Evolutionary conservation across 2,329 filamentous ascomycete genomes (phyloP), one percentile per base, ranked within the genome.

Genomic region (Exophiala sp.): DNA sequence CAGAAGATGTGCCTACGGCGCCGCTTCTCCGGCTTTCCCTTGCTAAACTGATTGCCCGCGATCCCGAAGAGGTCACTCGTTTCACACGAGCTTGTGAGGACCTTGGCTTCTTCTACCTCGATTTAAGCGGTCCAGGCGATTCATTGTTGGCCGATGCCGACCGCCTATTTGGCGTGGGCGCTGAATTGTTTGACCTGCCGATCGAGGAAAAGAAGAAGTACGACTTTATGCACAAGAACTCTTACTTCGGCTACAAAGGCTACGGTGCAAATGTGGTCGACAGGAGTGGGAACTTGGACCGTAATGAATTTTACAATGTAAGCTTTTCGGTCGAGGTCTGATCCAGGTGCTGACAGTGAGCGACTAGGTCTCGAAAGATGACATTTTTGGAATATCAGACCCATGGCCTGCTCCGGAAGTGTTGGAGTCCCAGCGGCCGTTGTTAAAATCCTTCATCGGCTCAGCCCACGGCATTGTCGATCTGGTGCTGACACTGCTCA

Each of bases 31-130:
- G 66, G 16, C 62, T 75, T 6, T 71, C 66, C 2, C 61, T 72
- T 2, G 46, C 49, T 3, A 69, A 68, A 41, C 64, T 75, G 27
- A 55, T 70, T 19, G 58, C 59, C 1, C 59, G 64, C 32, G 66
- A 74, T 34, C 10, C 43, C 3, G 46, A 47, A 2, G 72, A 73
- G 59, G 57, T 62, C 4, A 43, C 62, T 8, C 63, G 64, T 18
- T 64, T 75, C 18, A 68, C 64, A 23, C 48, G 62, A 27, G 67
- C 68, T n/a, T 70, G 66, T n/a, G 64, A 67, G 34, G 70, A 77
- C 2, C 65, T 79, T 1, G 77, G 77, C 1, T 80, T 80, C 65
- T 80, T 79, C 65, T 80, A 80, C 55, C 66, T 80, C 5, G 73
- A 79, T 55, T 62, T 79, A 2, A 63, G 66, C 18, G 56, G 62